Conservation (phyloP, 345 rosid species). For the Aquilaria yunnanensis region DNA sequence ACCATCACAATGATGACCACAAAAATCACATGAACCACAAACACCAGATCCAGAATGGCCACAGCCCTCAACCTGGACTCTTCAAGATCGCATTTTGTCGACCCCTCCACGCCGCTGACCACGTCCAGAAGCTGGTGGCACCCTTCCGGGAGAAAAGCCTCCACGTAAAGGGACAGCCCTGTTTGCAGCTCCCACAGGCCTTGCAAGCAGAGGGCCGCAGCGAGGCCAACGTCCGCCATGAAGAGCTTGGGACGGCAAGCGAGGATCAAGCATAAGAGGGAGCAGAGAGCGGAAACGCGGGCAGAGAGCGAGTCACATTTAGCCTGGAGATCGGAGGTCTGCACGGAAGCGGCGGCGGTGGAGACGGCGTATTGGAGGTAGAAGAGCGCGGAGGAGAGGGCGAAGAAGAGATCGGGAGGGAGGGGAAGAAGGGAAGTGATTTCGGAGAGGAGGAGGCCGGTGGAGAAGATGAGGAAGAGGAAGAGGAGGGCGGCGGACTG, state of each 20-base stretch:
- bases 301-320: conserved; percentile 68
- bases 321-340: conserved; percentile 79
- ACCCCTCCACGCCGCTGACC: conserved; percentile 68
- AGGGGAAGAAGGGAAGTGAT: conserved; percentile 59
- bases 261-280: conserved; percentile 57
- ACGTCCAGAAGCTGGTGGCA: conserved; percentile 79
- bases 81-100: conserved; percentile 75
- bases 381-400: conserved; percentile 69
- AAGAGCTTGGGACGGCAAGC: conserved; percentile 65
- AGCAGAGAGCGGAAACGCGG: conserved; percentile 51
- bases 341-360: conserved; percentile 56
- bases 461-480: conserved; percentile 72
- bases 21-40: conserved; percentile 62
- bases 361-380: conserved; percentile 65
- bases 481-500: conserved; percentile 70
- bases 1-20: conserved; percentile 49
- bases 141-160: conserved; percentile 82
- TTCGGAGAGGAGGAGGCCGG: conserved; percentile 56
- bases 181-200: conserved; percentile 91
- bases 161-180: conserved; percentile 80
- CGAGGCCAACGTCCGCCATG: conserved; percentile 66
- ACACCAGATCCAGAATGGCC: conserved; percentile 75
- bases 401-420: conserved; percentile 72
- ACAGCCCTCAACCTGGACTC: conserved; percentile 75
- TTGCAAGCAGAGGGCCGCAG: conserved; percentile 62